Percentiles rank a stretch among this genome's conserved stretches.
Conservation (phyloP, 2,329 filamentous ascomycete species). For the Cephalotrichum gorgonifer region DNA sequence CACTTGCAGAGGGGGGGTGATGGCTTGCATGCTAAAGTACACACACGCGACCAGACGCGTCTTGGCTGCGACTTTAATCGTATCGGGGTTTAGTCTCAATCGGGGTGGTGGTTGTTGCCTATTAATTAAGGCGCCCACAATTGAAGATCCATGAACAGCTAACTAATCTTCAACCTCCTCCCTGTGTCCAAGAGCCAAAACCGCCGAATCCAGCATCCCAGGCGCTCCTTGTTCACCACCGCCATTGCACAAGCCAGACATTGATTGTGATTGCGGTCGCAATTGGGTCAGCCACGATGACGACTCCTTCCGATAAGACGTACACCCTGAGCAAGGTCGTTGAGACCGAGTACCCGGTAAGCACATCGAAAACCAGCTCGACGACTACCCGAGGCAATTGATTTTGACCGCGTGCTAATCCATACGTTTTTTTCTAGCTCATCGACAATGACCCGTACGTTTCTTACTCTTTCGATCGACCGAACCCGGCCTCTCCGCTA, state of each 20-base stretch:
- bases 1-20: too few species aligned
- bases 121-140: not conserved
- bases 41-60: not conserved
- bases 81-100: not conserved
- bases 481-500: not conserved
- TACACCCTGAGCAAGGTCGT: slow-evolving; percentile 54
- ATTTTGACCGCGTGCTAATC: slow-evolving; percentile 12
- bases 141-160: not conserved
- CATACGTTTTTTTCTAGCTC: slow-evolving; percentile 56
- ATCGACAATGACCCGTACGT: slow-evolving; percentile 97
- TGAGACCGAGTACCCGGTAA: slow-evolving; percentile 77
- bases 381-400: slow-evolving; percentile 5
- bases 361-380: slow-evolving; percentile 21
- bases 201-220: not conserved
- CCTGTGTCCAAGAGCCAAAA: not conserved
- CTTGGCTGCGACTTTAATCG: not conserved
- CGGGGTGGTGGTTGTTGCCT: not conserved
- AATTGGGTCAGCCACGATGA: slow-evolving; percentile 5
- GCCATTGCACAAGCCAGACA: not conserved
- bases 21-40: too few species aligned
- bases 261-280: not conserved
- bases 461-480: slow-evolving; percentile 1
- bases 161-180: not conserved
- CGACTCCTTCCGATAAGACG: slow-evolving; percentile 2
- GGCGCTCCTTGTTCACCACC: not conserved